Conservation (phyloP, 495 filamentous ascomycete genomes). For the Penicillium turbatum region DNA sequence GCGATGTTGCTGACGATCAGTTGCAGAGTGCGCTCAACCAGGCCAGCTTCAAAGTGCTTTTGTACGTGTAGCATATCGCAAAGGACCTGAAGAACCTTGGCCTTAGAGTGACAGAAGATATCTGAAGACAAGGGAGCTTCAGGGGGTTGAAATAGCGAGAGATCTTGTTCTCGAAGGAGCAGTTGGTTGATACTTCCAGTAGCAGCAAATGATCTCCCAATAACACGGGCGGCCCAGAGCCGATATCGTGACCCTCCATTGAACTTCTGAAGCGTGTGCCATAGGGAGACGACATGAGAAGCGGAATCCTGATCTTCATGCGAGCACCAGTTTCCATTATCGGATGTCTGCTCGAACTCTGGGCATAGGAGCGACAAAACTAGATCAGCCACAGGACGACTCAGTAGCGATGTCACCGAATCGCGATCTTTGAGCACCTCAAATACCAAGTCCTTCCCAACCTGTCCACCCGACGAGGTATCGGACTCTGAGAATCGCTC, state of each 20-base stretch:
- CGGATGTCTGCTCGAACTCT: constrained; percentile 58
- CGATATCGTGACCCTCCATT: constrained; percentile 63
- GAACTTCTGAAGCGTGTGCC: constrained; percentile 63
- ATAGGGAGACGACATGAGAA: constrained; percentile 60
- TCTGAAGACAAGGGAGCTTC: constrained; percentile 7
- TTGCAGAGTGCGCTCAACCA: constrained; percentile 74
- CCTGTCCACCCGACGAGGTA: constrained; percentile 54
- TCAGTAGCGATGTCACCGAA: constrained; percentile 57
- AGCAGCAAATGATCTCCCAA: constrained; percentile 79
- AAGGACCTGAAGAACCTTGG: constrained; percentile 59
- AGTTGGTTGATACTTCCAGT: constrained; percentile 56
- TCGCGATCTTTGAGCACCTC: constrained; percentile 70
- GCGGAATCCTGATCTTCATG: constrained; percentile 56
- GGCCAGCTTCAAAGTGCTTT: constrained; percentile 58
- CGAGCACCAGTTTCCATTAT: constrained; percentile 56
- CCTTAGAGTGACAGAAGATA: constrained; percentile 37
- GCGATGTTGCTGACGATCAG: constrained; percentile 58
- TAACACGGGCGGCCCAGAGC: constrained; percentile 76
- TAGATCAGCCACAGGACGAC: constrained; percentile 60
- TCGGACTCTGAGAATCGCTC: constrained; percentile 53
- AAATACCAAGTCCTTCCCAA: constrained; percentile 69
- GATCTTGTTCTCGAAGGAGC: constrained; percentile 40
- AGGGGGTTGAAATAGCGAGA: constrained; percentile 19
- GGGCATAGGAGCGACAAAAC: constrained; percentile 70
- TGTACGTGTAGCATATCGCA: constrained; percentile 61